Evolutionary conservation across 202 grass and related monocot species (phyloP).

Genomic region (Saccharum hybrid): DNA sequence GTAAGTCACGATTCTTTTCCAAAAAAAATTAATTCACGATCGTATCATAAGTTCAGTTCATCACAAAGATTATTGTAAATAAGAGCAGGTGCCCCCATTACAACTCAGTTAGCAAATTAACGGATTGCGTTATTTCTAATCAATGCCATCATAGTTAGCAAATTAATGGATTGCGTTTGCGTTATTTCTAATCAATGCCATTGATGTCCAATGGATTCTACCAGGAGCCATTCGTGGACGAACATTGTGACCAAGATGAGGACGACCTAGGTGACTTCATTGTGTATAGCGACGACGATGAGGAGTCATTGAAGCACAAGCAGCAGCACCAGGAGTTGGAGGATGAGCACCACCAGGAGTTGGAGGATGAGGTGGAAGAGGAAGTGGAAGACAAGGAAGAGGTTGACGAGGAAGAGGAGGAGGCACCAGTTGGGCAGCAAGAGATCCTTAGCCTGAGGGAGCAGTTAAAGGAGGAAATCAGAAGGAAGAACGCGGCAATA

Average conservation of each 20-base stretch:
- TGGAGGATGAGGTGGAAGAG: conserved; percentile 32
- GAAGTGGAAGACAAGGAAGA: background rate
- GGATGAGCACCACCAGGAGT: background rate
- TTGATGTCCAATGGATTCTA: conserved; percentile 26
- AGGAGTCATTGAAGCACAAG: conserved; percentile 22
- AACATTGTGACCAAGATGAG: conserved; percentile 45
- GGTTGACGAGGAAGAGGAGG: conserved; percentile 28
- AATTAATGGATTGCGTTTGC: background rate
- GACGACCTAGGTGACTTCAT: conserved; percentile 53
- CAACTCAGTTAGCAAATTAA: background rate
- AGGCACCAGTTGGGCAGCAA: conserved; percentile 47
- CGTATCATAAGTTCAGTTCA: background rate
- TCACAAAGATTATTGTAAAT: background rate
- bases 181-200: background rate
- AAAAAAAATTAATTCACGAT: background rate
- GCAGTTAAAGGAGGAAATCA: conserved; percentile 52
- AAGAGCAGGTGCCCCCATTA: background rate
- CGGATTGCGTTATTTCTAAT: background rate
- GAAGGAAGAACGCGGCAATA: conserved; percentile 46
- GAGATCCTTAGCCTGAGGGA: conserved; percentile 67
- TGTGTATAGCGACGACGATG: conserved; percentile 43
- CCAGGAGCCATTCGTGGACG: conserved; percentile 40
- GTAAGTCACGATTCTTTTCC: conserved; percentile 13
- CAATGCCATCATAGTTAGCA: background rate
- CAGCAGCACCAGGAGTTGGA: conserved; percentile 8